phyloP scores from a whole-genome alignment of 2,329 filamentous ascomycete genomes.

The Rutstroemia sp. region DNA sequence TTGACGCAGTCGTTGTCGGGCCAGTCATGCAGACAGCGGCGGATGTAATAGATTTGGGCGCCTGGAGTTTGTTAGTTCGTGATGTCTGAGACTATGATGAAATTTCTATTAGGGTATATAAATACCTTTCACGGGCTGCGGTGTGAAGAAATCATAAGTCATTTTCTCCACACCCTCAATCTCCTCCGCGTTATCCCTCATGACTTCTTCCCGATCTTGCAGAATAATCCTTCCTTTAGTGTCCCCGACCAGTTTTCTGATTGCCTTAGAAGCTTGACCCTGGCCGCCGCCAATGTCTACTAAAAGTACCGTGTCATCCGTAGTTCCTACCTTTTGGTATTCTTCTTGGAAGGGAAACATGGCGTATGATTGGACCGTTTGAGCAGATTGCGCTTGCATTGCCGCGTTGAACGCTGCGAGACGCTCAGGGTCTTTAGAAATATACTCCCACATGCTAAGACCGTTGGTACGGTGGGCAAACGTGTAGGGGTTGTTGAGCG shows the following conservation, averaged over 20 bases:
- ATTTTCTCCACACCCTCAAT: slow-evolving; percentile 28
- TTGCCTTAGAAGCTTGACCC: slow-evolving; percentile 32
- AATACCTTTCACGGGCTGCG: slow-evolving; percentile 25
- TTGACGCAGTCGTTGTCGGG: slow-evolving; percentile 25
- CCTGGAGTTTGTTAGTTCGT: neutral
- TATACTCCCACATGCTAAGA: slow-evolving; percentile 23
- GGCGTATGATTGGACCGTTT: slow-evolving; percentile 8
- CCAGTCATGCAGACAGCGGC: slow-evolving; percentile 35
- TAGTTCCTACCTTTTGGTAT: slow-evolving; percentile 14
- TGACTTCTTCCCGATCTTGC: slow-evolving; percentile 33
- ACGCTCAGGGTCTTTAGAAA: slow-evolving; percentile 20
- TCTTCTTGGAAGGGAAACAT: slow-evolving; percentile 23
- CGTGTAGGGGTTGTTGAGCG: slow-evolving; percentile 24
- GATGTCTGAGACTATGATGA: neutral
- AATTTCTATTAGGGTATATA: neutral
- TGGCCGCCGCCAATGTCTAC: slow-evolving; percentile 36
- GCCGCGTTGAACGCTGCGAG: slow-evolving; percentile 25
- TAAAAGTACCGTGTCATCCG: slow-evolving; percentile 24
- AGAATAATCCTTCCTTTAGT: slow-evolving; percentile 32
- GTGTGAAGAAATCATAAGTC: slow-evolving; percentile 25
- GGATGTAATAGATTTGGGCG: slow-evolving; percentile 32
- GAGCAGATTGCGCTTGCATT: slow-evolving; percentile 18
- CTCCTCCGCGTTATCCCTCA: slow-evolving; percentile 16
- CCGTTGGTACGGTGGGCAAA: slow-evolving; percentile 21
- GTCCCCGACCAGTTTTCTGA: slow-evolving; percentile 29